Percentiles rank a stretch among this genome's conserved stretches.
Evolutionary conservation across 2,329 filamentous ascomycete genomes (phyloP).

Genomic region (Immersiporthe knoxdaviesiana): DNA sequence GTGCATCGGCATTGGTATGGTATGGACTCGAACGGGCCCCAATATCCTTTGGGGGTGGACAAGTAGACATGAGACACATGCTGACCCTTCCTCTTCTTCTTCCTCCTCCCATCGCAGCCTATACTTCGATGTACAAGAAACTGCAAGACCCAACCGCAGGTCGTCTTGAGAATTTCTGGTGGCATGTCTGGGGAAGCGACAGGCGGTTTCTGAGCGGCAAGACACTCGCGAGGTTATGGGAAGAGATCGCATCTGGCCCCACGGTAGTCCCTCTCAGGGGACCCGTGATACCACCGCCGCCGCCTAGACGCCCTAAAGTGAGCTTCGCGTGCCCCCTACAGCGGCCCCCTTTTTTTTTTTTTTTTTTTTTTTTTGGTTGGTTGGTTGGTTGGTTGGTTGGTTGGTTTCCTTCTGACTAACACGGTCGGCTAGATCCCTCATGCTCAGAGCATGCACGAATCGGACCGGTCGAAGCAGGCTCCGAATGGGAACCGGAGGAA

Average conservation of each 20-base stretch:
- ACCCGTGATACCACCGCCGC: slow-evolving; percentile 46
- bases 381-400: too few relatives aligned
- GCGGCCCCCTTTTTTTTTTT: slow-evolving; percentile 23
- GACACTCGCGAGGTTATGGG: slow-evolving; percentile 58
- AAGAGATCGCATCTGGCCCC: slow-evolving; percentile 60
- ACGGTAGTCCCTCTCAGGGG: slow-evolving; percentile 60
- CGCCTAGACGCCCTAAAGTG: slow-evolving; percentile 57
- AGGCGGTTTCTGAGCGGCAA: slow-evolving; percentile 55
- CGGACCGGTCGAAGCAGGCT: slow-evolving; percentile 25
- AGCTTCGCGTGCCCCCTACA: slow-evolving; percentile 29
- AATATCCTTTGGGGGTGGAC: not conserved
- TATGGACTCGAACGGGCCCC: slow-evolving; percentile 36
- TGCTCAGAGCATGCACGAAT: slow-evolving; percentile 27
- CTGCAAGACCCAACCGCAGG: slow-evolving; percentile 65
- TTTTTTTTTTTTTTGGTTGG: too few relatives aligned
- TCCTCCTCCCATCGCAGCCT: slow-evolving; percentile 47
- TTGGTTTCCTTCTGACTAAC: slow-evolving; percentile 30
- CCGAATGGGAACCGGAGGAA: slow-evolving; percentile 12
- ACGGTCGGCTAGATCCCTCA: slow-evolving; percentile 9
- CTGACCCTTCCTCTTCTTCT: slow-evolving; percentile 22
- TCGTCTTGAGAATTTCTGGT: slow-evolving; percentile 68
- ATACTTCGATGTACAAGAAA: slow-evolving; percentile 62
- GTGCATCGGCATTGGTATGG: slow-evolving; percentile 62
- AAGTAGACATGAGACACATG: not conserved
- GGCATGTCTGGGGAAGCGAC: slow-evolving; percentile 66